Evolutionary conservation across 345 rosid genomes (phyloP).

Genomic region (Eucalyptus curtisii): DNA sequence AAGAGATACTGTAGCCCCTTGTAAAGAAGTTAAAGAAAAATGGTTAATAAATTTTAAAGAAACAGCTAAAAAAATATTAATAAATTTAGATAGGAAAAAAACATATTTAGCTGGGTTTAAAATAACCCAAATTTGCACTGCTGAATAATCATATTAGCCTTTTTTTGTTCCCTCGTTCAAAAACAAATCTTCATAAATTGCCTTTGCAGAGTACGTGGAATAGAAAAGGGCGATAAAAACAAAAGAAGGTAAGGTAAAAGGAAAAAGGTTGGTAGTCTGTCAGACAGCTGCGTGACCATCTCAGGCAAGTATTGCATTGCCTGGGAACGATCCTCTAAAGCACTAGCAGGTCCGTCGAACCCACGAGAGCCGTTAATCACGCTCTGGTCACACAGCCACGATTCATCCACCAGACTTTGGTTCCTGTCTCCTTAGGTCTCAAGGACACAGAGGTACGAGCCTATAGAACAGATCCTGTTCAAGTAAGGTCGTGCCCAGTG

Average conservation of each 20-base stretch:
- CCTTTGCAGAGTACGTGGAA: neutral
- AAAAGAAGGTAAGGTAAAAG: neutral
- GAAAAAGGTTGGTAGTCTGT: neutral
- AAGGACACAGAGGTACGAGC: neutral
- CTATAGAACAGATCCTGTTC: neutral
- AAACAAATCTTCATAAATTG: too few relatives aligned
- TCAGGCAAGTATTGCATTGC: neutral
- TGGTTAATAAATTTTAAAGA: too few relatives aligned
- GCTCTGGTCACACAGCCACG: neutral
- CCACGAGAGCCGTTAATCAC: neutral
- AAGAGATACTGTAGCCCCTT: neutral
- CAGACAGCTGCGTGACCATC: neutral
- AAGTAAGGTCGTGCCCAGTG: fast-evolving
- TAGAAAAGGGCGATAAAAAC: neutral
- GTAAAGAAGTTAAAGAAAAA: too few relatives aligned
- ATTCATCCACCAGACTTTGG: neutral
- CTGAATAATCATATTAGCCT: too few relatives aligned
- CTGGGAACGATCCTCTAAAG: neutral
- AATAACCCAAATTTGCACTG: neutral
- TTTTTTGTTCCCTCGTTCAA: too few relatives aligned
- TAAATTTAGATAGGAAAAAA: neutral
- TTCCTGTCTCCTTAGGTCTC: neutral
- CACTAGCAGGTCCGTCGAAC: fast-evolving
- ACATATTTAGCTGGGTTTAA: too few relatives aligned
- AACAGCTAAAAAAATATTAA: too few relatives aligned